Conservation (phyloP, 192 early-diverging fungal species). For the Coemansia sp. region DNA sequence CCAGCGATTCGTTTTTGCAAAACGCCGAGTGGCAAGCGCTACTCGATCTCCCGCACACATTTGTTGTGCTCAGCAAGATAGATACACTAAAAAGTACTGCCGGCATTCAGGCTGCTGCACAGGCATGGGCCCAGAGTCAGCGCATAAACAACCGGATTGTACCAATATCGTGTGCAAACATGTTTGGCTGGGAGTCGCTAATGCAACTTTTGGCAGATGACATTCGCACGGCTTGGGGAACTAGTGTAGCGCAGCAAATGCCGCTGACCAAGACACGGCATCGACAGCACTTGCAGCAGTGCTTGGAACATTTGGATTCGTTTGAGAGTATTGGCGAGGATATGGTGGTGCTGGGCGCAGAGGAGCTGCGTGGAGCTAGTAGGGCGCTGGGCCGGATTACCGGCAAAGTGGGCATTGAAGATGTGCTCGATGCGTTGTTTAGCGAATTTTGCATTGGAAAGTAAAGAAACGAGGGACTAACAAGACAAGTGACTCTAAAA, state of each 20-base stretch:
- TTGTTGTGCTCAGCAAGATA: constrained; percentile 63
- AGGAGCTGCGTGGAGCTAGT: constrained; percentile 58
- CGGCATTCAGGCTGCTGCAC: neutral
- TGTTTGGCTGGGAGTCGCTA: constrained; percentile 11
- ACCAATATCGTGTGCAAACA: constrained; percentile 1
- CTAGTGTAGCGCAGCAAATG: constrained; percentile 15
- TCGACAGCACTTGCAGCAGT: constrained; percentile 56
- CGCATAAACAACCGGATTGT: neutral
- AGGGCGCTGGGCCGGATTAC: constrained; percentile 69
- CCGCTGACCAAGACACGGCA: constrained; percentile 70
- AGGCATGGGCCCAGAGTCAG: neutral
- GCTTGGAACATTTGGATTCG: neutral
- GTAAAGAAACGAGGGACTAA: constrained; percentile 11
- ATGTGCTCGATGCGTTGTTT: constrained; percentile 72
- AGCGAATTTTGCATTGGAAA: constrained; percentile 80
- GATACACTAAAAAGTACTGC: neutral
- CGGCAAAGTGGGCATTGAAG: constrained; percentile 68
- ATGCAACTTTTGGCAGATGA: constrained; percentile 23
- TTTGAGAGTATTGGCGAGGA: neutral
- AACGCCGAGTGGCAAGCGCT: constrained; percentile 19
- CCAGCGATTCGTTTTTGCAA: neutral
- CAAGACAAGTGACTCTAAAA: too few relatives aligned
- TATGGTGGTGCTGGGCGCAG: constrained; percentile 62
- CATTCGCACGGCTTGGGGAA: constrained; percentile 30
- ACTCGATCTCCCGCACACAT: constrained; percentile 52